These are phyloP conservation scores for Magnusiomyces tetraspermus DNA, from an alignment of 1,139 yeast species.

Conservation along the genomic window DNA sequence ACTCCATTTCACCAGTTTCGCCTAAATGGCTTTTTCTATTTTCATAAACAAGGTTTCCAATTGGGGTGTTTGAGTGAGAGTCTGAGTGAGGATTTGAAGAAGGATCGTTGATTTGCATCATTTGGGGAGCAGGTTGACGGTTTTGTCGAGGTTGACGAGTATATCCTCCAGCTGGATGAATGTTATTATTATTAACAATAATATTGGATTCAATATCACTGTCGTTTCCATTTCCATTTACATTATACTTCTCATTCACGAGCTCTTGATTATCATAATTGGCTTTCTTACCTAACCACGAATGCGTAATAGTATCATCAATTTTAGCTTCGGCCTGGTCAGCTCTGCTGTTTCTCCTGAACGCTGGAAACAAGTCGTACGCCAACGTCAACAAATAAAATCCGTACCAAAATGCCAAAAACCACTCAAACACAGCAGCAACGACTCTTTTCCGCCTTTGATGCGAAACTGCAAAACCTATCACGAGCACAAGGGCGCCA, in stretches of 20 bases:
- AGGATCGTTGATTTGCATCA: neutral
- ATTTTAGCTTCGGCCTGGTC: slow-evolving; percentile 18
- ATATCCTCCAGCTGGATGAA: too few relatives aligned
- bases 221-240: too few relatives aligned
- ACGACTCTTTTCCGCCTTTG: slow-evolving; percentile 36
- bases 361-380: slow-evolving; percentile 63
- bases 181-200: too few relatives aligned
- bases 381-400: slow-evolving; percentile 54
- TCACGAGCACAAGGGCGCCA: slow-evolving; percentile 61
- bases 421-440: slow-evolving; percentile 71
- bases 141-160: too few relatives aligned
- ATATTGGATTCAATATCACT: too few relatives aligned
- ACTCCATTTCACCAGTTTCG: too few relatives aligned
- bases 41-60: slow-evolving; percentile 2
- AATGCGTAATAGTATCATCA: slow-evolving; percentile 6
- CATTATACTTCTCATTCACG: too few relatives aligned
- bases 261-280: too few relatives aligned
- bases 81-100: neutral
- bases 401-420: slow-evolving; percentile 75
- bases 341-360: slow-evolving; percentile 24
- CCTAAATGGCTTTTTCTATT: slow-evolving; percentile 1
- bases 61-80: neutral
- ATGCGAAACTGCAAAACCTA: slow-evolving; percentile 52
- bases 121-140: too few relatives aligned
- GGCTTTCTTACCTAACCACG: neutral